Percentiles rank a stretch among this genome's conserved stretches.
Conservation (phyloP, 176 grass and related monocot species). For the Oryza glaberrima region DNA sequence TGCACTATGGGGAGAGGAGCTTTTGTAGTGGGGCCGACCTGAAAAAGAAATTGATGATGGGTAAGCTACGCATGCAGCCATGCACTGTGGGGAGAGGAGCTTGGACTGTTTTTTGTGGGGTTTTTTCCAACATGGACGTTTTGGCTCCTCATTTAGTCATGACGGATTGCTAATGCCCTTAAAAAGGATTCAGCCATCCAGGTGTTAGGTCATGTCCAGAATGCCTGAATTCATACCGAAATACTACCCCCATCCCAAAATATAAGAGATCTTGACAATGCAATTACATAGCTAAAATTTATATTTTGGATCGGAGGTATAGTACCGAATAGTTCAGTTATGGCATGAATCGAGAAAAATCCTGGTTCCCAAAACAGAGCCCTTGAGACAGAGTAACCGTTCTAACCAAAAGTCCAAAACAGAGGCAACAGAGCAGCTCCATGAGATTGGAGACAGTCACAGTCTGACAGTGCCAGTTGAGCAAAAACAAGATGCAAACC, state of each 20-base stretch:
- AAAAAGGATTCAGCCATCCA: neutral
- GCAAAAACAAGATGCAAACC: conserved; percentile 2
- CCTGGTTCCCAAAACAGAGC: neutral
- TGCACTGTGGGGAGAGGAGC: too few relatives aligned
- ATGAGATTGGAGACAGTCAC: neutral
- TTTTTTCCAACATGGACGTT: too few relatives aligned
- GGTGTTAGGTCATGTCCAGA: neutral
- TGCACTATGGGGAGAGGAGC: too few relatives aligned
- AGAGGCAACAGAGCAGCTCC: neutral
- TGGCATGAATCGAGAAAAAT: neutral
- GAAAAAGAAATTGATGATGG: too few relatives aligned
- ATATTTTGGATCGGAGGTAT: too few relatives aligned
- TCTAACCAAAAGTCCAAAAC: neutral
- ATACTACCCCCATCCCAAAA: too few relatives aligned
- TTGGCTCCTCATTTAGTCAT: too few relatives aligned
- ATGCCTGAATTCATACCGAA: neutral
- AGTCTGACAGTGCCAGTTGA: neutral
- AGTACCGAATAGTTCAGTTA: neutral
- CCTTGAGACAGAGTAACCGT: neutral
- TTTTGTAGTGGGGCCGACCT: too few relatives aligned
- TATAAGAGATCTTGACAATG: too few relatives aligned
- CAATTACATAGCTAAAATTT: too few relatives aligned
- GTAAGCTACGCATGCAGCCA: too few relatives aligned
- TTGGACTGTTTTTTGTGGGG: too few relatives aligned
- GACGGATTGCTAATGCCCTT: neutral